Conservation (phyloP, 1,139 yeast genomes). For the Yamadazyma conglobata region DNA sequence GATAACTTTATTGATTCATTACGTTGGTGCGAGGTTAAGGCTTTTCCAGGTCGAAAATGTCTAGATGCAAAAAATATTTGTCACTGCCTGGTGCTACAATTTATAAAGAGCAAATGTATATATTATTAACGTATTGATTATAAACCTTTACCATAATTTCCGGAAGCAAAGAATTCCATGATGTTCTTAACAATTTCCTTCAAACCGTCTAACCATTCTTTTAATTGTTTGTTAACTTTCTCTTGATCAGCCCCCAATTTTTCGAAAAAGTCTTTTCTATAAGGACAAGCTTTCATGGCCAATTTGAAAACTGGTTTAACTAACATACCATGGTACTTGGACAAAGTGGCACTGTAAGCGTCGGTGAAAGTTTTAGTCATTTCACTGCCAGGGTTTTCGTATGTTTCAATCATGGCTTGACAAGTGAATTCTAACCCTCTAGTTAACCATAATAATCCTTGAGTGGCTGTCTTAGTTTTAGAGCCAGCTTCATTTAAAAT, state of each 20-base stretch:
- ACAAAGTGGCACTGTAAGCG: slow-evolving; percentile 75
- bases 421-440: slow-evolving; percentile 89
- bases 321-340: slow-evolving; percentile 77
- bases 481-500: slow-evolving; percentile 66
- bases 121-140: no score
- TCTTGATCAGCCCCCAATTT: slow-evolving; percentile 74
- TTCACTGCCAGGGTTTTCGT: slow-evolving; percentile 59
- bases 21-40: no score
- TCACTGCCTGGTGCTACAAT: no score
- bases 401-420: slow-evolving; percentile 78
- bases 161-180: slow-evolving; percentile 70
- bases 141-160: slow-evolving; percentile 87
- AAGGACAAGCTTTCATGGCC: slow-evolving; percentile 96
- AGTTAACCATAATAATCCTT: slow-evolving; percentile 84
- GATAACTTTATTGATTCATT: no score
- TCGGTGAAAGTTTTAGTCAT: slow-evolving; percentile 76
- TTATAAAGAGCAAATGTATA: no score
- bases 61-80: no score
- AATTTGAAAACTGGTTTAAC: slow-evolving; percentile 84
- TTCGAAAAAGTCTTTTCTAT: slow-evolving; percentile 78
- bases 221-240: slow-evolving; percentile 62
- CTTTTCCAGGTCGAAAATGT: no score
- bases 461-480: slow-evolving; percentile 78
- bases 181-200: slow-evolving; percentile 72
- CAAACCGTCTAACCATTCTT: slow-evolving; percentile 72